Percentiles rank a stretch among this genome's conserved stretches.
Conservation (phyloP, 192 early-diverging fungal species). For the Gamsiella multidivaricata region DNA sequence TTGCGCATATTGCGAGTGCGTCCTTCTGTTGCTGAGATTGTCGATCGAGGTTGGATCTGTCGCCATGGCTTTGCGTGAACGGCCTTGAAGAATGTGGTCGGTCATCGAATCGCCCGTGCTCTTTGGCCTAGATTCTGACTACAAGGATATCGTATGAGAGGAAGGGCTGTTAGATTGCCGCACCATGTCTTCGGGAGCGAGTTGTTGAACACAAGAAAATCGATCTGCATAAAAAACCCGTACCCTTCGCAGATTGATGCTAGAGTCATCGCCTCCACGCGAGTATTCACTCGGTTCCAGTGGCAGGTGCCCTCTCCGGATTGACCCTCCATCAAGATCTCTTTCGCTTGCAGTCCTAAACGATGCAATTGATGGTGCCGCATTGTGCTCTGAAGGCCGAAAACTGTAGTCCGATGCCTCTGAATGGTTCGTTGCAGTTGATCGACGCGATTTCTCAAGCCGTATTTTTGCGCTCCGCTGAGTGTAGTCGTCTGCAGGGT, state of each 20-base stretch:
- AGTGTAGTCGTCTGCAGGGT: conserved; percentile 29
- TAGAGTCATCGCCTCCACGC: conserved; percentile 14
- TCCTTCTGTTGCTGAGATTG: conserved; percentile 12
- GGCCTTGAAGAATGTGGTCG: conserved; percentile 14
- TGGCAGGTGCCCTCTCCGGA: conserved; percentile 1
- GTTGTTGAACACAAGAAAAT: too few species aligned
- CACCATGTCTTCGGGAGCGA: too few species aligned
- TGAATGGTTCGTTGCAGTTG: conserved; percentile 32
- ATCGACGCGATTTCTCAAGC: conserved; percentile 33
- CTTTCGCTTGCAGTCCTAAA: conserved; percentile 33
- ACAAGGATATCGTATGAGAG: background rate
- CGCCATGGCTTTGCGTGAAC: conserved; percentile 8
- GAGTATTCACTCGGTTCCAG: conserved; percentile 23
- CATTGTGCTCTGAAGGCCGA: conserved; percentile 9
- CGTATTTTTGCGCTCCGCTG: conserved; percentile 27
- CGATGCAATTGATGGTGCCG: conserved; percentile 32
- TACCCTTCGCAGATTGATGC: conserved; percentile 13
- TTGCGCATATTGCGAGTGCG: conserved; percentile 4
- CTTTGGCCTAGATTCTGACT: conserved; percentile 36
- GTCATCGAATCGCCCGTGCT: conserved; percentile 21
- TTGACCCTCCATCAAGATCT: conserved; percentile 20
- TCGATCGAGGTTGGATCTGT: conserved; percentile 3
- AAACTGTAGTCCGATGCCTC: conserved; percentile 38
- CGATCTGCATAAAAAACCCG: background rate
- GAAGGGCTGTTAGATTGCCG: too few species aligned